Conservation (phyloP, 2,329 filamentous ascomycete genomes). For the Botrytis paeoniae region DNA sequence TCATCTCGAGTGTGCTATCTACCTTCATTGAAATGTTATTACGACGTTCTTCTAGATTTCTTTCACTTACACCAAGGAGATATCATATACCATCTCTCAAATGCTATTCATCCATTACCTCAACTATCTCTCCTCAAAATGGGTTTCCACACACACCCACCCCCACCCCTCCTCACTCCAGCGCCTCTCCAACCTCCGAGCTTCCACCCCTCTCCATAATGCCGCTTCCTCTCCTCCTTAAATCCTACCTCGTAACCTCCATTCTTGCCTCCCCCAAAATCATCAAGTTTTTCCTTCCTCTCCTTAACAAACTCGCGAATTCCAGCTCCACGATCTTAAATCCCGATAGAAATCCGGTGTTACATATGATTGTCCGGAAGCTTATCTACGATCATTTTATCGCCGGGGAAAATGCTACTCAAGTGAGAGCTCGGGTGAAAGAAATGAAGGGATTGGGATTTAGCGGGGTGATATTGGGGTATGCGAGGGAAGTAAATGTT, state of each 20-base stretch:
- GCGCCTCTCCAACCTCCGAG: background rate
- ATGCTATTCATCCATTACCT: background rate
- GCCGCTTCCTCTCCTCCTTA: conserved; percentile 18
- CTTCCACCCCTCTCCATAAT: conserved; percentile 22
- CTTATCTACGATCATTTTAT: conserved; percentile 90
- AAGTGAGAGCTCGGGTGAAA: conserved; percentile 63
- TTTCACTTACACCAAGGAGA: background rate
- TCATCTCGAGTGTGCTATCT: background rate
- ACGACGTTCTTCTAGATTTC: background rate
- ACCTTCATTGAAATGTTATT: background rate
- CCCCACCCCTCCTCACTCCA: background rate
- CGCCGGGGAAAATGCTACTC: conserved; percentile 66
- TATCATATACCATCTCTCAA: background rate
- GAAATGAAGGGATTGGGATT: conserved; percentile 72
- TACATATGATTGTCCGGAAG: conserved; percentile 67
- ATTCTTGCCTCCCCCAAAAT: conserved; percentile 20
- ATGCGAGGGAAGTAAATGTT: conserved; percentile 66
- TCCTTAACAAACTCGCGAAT: conserved; percentile 17
- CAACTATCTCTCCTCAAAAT: background rate
- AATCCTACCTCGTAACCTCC: conserved; percentile 18
- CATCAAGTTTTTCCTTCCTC: conserved; percentile 17
- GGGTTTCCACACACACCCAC: background rate
- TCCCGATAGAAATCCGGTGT: conserved; percentile 68
- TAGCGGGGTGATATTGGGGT: conserved; percentile 76
- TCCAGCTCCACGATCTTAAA: conserved; percentile 22